These are phyloP conservation scores for Eremochloa ophiuroides DNA, from an alignment of 176 grass and related monocot species.

Conservation along the genomic window DNA sequence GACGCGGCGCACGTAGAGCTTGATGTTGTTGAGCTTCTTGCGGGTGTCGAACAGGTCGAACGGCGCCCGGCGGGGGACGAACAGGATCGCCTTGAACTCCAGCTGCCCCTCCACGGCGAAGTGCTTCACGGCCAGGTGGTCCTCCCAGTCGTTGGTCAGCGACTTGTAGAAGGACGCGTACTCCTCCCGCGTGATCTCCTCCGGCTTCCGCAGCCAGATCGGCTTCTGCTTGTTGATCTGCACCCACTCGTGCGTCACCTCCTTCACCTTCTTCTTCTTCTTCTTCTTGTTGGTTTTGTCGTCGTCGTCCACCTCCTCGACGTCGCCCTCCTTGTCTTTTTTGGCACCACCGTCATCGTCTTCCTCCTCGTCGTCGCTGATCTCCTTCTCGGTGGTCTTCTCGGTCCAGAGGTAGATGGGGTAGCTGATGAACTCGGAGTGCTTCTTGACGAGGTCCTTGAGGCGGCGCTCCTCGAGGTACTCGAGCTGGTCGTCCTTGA, in stretches of 20 bases:
- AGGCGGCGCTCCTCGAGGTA: constrained; percentile 53
- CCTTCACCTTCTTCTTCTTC: constrained; percentile 52
- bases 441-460: constrained; percentile 73
- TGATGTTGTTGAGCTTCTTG: constrained; percentile 67
- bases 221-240: constrained; percentile 73
- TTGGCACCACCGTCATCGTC: not conserved
- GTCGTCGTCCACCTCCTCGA: constrained; percentile 33
- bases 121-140: constrained; percentile 65
- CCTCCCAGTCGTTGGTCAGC: constrained; percentile 58
- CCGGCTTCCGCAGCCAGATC: constrained; percentile 61
- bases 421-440: constrained; percentile 70
- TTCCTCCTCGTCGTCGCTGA: not conserved
- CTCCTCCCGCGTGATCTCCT: constrained; percentile 59
- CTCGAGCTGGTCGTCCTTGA: constrained; percentile 71
- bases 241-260: constrained; percentile 50
- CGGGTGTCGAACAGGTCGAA: constrained; percentile 55
- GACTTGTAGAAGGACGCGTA: constrained; percentile 73
- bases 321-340: constrained; percentile 27
- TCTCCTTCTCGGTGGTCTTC: constrained; percentile 65
- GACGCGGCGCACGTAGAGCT: constrained; percentile 62
- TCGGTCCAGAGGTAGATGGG: constrained; percentile 64
- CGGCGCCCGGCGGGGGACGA: constrained; percentile 51
- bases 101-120: constrained; percentile 59
- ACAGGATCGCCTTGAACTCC: constrained; percentile 59
- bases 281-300: not conserved